Base-by-base conservation (phyloP, 257 asterid species). In the Solanum chmielewskii region DNA sequence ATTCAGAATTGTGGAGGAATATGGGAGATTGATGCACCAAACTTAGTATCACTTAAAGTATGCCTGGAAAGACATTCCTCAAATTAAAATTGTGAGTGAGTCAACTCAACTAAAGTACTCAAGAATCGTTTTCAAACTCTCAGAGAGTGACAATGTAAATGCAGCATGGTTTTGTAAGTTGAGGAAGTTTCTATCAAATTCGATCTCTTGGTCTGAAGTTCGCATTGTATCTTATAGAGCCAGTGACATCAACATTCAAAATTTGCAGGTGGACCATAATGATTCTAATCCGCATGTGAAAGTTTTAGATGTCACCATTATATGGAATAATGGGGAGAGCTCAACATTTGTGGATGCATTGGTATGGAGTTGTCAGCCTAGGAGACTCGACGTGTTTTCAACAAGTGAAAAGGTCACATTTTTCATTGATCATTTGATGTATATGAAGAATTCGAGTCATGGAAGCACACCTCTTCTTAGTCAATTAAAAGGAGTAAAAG, bases 191-290 rank as follows among this genome's bases (percentile, higher is more conserved):
- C 64, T 56, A 56, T 18, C 64, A 56, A 56, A 56, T 56, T 56
- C n/a, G 11, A 56, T 18, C 64, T 56, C 64, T 56, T 56, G 64
- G 64, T 56, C 64, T 56, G 64, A 56, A 2, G 11, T 56, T 56
- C 0, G 11, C 2, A 7, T 18, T 18, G n/a, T 7, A 2, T 18
- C 64, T 18, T 7, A 56, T 0, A 7, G n/a, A 56, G 3, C 4
- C n/a, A 18, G 3, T 3, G 5, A 56, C n/a, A 56, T 56, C 64
- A 56, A 56, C n/a, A 7, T 56, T 56, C 64, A 18, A 56, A 56
- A 56, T 56, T 56, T 56, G 64, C 64, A 18, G 3, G 4, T 56
- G 64, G n/a, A 56, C 64, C 64, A 56, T 18, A 56, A 56, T 2
- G 64, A 56, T 56, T 18, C n/a, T 56, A 56, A 56, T 7, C 64